A percentile compares a stretch with the other conserved stretches of the same genome.
phyloP scores from a whole-genome alignment of 179 eudicot genomes.

The Vitellaria paradoxa region DNA sequence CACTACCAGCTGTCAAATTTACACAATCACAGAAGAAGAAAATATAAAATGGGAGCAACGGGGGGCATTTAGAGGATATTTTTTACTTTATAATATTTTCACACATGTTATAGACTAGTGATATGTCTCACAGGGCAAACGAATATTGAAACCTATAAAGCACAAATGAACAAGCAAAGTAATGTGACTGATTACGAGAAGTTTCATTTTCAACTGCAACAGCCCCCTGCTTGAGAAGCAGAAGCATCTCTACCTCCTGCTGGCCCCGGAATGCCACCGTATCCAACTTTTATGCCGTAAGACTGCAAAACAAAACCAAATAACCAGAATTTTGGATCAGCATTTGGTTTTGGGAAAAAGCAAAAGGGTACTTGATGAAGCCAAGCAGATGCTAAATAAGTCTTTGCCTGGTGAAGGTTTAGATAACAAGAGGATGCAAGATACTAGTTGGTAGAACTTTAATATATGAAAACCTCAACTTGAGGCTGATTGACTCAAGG shows the following conservation, averaged over 20 bases:
- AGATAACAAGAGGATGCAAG: not conserved
- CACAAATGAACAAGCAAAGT: not conserved
- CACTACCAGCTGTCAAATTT: constrained; percentile 4
- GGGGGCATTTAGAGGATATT: not conserved
- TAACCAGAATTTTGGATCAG: not conserved
- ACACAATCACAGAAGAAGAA: not conserved
- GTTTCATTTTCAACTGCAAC: constrained; percentile 42
- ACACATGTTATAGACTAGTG: not conserved
- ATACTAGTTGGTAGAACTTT: not conserved
- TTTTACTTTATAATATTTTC: not conserved
- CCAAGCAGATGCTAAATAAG: not conserved
- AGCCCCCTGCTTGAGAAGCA: constrained; percentile 50
- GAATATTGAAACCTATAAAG: not conserved
- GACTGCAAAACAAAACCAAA: constrained; percentile 40
- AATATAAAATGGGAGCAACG: not conserved
- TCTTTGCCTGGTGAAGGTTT: not conserved
- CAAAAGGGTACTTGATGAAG: too few species aligned
- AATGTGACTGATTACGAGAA: not conserved
- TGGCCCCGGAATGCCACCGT: constrained; percentile 55
- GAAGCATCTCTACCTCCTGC: constrained; percentile 62
- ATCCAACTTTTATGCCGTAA: constrained; percentile 67
- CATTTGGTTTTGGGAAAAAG: not conserved
- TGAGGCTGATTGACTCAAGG: not conserved
- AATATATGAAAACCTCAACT: not conserved
- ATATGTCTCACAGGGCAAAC: not conserved